Percentiles rank a stretch among this genome's conserved stretches.
Evolutionary conservation across 2,329 filamentous ascomycete genomes (phyloP).

Genomic region (Sarocladium brachiariae): DNA sequence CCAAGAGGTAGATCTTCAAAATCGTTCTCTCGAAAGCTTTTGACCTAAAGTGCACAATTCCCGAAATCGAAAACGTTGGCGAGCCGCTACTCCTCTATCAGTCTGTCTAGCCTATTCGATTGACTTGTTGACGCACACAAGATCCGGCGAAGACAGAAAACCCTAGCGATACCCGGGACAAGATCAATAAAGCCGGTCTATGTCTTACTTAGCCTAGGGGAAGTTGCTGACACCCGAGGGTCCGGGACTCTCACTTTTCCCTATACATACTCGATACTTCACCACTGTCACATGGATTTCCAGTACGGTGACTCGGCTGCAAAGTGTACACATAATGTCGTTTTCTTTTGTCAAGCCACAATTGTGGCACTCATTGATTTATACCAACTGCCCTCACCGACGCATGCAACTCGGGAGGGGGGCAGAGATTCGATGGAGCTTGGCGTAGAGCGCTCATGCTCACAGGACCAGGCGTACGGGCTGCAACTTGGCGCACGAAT

Average conservation of each 20-base stretch:
- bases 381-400: background rate
- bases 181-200: too few species aligned
- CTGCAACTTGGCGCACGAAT: constrained; percentile 2
- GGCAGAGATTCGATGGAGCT: background rate
- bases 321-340: constrained; percentile 4
- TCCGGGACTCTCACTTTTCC: background rate
- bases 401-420: background rate
- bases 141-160: too few species aligned
- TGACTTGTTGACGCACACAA: too few species aligned
- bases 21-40: constrained; percentile 98
- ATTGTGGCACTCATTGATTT: background rate
- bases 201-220: too few species aligned
- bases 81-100: constrained; percentile 92
- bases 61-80: constrained; percentile 96
- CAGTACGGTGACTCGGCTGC: background rate
- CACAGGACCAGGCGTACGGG: constrained; percentile 6
- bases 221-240: too few species aligned
- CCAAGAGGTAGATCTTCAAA: constrained; percentile 80
- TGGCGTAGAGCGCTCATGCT: constrained; percentile 6
- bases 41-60: constrained; percentile 97
- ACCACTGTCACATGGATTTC: background rate
- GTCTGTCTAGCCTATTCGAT: constrained; percentile 35
- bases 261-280: background rate
- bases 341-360: background rate
- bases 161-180: too few species aligned